Evolutionary conservation across 2,329 filamentous ascomycete species (phyloP), one percentile per base, ranked within the genome.

Genomic region (Fusarium protoensiforme): DNA sequence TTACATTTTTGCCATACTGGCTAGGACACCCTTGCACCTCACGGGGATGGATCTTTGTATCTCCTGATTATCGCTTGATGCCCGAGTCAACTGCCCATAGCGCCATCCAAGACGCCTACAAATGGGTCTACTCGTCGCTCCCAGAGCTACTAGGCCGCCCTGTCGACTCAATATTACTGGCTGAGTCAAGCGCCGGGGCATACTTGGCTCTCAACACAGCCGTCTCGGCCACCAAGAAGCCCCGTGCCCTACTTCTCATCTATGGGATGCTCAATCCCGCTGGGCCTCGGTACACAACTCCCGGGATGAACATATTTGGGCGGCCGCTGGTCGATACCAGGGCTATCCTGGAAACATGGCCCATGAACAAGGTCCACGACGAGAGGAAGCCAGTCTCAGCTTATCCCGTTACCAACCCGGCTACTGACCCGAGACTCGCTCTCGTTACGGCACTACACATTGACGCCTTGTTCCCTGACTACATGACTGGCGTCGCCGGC

Each of bases 41-140:
- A 22, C 68, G 75, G 5, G 77, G 65, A 60, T 77, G 75, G 75
- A 65, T 74, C 31, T 77, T 77, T 7, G 71, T 77, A 2, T 73
- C 65, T 5, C 75, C 75, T 3, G 75, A 77, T 14, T 77, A 77
- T 27, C 75, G 75, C 0, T 53, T 77, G 18, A 29, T 77, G 2
- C 75, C 75, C 5, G 75, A 77, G 4, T 66, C 71, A 6, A 74
- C 71, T 0, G 75, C 75, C 3, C 75, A 75, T 14, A 43, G 39
- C 38, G 53, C 75, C 0, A 24, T 77, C 0, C 65, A 75, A 0
- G 75, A 77, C 10, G 67, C 67, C 2, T 77, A 77, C 20, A 48
- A 67, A 16, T 77, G 75, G 73, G 68, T 76, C 5, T 43, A 53
- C 14, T 64, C 59, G 0, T 72, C 64, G 1, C 64, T 77, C 0